These are phyloP conservation scores for Fraxinus pennsylvanica DNA, from an alignment of 257 asterid genomes.

Conservation along the genomic window DNA sequence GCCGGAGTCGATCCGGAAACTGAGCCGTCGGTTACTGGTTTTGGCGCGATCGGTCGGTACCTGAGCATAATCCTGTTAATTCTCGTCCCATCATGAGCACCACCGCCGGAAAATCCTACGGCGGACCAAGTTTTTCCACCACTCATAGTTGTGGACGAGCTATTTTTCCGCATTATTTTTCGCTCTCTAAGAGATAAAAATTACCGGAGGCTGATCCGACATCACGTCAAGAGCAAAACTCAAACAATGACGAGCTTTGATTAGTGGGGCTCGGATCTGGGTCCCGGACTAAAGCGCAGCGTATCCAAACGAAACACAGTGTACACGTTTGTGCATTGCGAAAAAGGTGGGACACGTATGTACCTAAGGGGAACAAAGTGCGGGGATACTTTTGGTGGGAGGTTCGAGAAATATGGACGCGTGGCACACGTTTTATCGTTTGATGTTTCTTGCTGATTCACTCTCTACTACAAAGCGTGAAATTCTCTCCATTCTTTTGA, in stretches of 20 bases:
- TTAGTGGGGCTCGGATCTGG: constrained; percentile 50
- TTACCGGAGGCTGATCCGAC: background rate
- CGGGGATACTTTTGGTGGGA: constrained; percentile 42
- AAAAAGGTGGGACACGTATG: constrained; percentile 37
- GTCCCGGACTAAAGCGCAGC: constrained; percentile 45
- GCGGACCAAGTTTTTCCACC: background rate
- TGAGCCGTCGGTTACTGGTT: constrained; percentile 35
- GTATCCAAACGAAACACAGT: constrained; percentile 33
- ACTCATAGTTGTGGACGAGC: background rate
- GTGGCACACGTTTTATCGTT: constrained; percentile 31
- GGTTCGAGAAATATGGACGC: constrained; percentile 46
- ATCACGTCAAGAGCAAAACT: constrained; percentile 39
- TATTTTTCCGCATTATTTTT: background rate
- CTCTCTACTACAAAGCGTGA: background rate
- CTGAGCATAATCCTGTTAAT: constrained; percentile 38
- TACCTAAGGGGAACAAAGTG: constrained; percentile 33
- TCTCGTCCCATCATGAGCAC: constrained; percentile 24
- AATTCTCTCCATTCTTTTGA: background rate
- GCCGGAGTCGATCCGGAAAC: constrained; percentile 14
- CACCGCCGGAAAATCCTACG: constrained; percentile 11
- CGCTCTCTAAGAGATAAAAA: background rate
- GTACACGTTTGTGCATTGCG: constrained; percentile 42
- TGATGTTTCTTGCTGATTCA: background rate
- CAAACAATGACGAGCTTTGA: constrained; percentile 25
- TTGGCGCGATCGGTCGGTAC: constrained; percentile 54